A percentile compares a stretch with the other conserved stretches of the same genome.
Conservation (phyloP, 768 basidiomycete genomes). For the Mycena sanguinolenta region DNA sequence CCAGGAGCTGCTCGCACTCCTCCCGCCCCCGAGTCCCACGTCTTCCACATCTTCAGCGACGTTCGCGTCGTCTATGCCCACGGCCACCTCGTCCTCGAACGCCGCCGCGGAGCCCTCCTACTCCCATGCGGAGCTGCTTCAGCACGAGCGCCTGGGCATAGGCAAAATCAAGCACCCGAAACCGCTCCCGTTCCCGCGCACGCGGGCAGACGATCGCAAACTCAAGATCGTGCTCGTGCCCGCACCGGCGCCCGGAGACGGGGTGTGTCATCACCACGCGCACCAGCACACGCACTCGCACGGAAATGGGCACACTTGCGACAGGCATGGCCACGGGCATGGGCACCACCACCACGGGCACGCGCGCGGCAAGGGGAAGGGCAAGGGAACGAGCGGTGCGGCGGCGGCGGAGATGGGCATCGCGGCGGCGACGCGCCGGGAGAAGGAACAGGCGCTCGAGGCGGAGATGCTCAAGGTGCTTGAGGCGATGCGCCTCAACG, state of each 20-base stretch:
- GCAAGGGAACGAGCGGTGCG: slow-evolving; percentile 41
- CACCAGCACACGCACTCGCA: slow-evolving; percentile 26
- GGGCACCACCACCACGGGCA: background rate
- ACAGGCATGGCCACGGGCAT: background rate
- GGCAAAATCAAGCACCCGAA: slow-evolving; percentile 58
- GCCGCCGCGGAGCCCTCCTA: slow-evolving; percentile 27
- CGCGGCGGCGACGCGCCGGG: slow-evolving; percentile 41
- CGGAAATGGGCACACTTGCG: background rate
- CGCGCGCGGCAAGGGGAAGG: slow-evolving; percentile 44
- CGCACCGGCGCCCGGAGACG: slow-evolving; percentile 49
- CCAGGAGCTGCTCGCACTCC: slow-evolving; percentile 63
- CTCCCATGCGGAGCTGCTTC: slow-evolving; percentile 21
- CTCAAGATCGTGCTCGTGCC: slow-evolving; percentile 66
- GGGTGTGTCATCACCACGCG: background rate
- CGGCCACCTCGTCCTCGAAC: slow-evolving; percentile 41
- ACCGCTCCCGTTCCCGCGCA: slow-evolving; percentile 66
- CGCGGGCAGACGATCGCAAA: slow-evolving; percentile 63
- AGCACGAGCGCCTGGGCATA: slow-evolving; percentile 50
- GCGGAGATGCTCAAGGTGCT: slow-evolving; percentile 50
- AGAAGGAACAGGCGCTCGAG: slow-evolving; percentile 49
- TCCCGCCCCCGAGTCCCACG: slow-evolving; percentile 41
- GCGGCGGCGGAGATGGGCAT: slow-evolving; percentile 42
- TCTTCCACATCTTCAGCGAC: too few relatives aligned
- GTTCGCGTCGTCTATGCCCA: background rate
- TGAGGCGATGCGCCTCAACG: slow-evolving; percentile 30